phyloP scores from a whole-genome alignment of 805 yeast species.

The Candida pseudoglaebosa region DNA sequence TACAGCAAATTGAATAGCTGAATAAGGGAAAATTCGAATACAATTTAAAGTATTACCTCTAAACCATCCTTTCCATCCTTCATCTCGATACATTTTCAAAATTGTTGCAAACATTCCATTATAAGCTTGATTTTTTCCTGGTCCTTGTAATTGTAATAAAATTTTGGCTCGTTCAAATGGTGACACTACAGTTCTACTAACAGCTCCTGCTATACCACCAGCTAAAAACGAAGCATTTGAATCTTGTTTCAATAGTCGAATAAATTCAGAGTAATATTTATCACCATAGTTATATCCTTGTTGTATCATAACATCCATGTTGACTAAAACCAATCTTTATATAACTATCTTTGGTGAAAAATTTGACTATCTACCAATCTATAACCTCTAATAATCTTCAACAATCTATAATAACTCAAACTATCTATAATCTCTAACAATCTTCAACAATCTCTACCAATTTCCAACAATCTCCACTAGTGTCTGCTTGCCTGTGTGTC shows the following conservation, averaged over 20 bases:
- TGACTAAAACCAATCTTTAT: no score
- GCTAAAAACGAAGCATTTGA: slow-evolving; percentile 61
- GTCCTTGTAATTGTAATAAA: slow-evolving; percentile 82
- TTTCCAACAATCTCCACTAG: no score
- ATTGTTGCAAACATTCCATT: slow-evolving; percentile 77
- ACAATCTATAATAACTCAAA: no score
- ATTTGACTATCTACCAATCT: no score
- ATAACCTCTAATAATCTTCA: no score
- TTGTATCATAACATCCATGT: background rate
- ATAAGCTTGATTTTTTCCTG: slow-evolving; percentile 44
- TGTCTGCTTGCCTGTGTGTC: no score
- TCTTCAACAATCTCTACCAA: no score
- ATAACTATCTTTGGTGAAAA: no score
- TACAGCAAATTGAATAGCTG: slow-evolving; percentile 89
- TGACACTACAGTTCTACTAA: slow-evolving; percentile 86
- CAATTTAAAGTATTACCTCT: slow-evolving; percentile 92
- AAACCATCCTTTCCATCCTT: slow-evolving; percentile 86
- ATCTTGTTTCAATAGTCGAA: slow-evolving; percentile 32
- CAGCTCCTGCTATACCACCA: slow-evolving; percentile 76
- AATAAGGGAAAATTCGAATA: slow-evolving; percentile 85
- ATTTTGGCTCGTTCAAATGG: slow-evolving; percentile 96
- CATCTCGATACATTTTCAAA: slow-evolving; percentile 75
- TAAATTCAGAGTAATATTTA: background rate
- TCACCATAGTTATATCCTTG: background rate
- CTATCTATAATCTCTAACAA: no score